Evolutionary conservation across 345 rosid genomes (phyloP).

Genomic region (Nephelium lappaceum): DNA sequence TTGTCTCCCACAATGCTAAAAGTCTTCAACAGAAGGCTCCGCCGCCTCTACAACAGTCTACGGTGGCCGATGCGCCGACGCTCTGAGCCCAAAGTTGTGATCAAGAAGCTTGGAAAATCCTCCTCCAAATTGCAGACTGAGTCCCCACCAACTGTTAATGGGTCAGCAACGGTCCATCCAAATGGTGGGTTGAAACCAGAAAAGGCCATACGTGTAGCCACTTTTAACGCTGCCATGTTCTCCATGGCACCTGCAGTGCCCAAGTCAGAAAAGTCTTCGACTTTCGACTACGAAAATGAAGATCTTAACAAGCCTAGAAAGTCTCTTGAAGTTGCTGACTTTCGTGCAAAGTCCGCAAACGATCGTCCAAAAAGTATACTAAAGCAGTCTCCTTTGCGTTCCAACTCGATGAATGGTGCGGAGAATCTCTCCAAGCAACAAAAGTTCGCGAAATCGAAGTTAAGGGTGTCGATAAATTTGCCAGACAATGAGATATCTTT

Average conservation of each 20-base stretch:
- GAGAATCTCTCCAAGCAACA: conserved; percentile 49
- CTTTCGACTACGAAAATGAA: conserved; percentile 32
- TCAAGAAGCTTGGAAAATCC: conserved; percentile 46
- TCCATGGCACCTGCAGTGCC: conserved; percentile 94
- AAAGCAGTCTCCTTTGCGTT: conserved; percentile 73
- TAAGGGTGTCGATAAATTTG: conserved; percentile 86
- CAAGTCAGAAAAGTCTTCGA: conserved; percentile 35
- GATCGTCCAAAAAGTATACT: conserved; percentile 83
- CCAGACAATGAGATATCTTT: conserved; percentile 94
- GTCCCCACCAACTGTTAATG: conserved; percentile 11
- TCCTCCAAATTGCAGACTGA: conserved; percentile 26
- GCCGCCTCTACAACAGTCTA: conserved; percentile 60
- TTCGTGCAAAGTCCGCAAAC: conserved; percentile 50
- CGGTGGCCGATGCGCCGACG: conserved; percentile 68
- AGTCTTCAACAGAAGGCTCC: conserved; percentile 48
- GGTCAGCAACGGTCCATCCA: conserved; percentile 48
- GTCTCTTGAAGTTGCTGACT: conserved; percentile 17
- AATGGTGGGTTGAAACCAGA: conserved; percentile 39
- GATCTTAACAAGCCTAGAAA: conserved; percentile 12
- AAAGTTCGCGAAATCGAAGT: conserved; percentile 67
- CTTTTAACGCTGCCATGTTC: conserved; percentile 88
- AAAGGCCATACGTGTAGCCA: conserved; percentile 66
- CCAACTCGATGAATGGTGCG: conserved; percentile 30
- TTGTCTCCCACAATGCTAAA: conserved; percentile 49
- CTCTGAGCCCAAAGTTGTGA: conserved; percentile 43